phyloP scores from a whole-genome alignment of 805 yeast species.

The Saccharomycopsis babjevae region DNA sequence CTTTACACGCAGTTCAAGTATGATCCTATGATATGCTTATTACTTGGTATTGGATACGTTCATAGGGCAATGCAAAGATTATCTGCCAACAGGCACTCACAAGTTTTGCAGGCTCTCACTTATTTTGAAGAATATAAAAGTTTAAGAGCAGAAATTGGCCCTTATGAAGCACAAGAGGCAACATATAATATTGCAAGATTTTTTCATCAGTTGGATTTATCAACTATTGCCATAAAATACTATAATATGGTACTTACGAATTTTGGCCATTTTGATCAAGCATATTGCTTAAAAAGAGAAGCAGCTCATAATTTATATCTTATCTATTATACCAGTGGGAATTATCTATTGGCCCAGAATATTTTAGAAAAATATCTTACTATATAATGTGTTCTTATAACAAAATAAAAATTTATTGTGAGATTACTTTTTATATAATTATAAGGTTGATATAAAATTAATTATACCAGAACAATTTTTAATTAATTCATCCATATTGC shows the following conservation, averaged over 20 bases:
- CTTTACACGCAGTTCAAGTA: slow-evolving; percentile 55
- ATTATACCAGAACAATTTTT: slow-evolving; percentile 79
- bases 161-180: slow-evolving; percentile 60
- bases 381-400: slow-evolving; percentile 24
- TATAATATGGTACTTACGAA: slow-evolving; percentile 54
- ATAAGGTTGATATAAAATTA: slow-evolving; percentile 1
- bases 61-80: slow-evolving; percentile 90
- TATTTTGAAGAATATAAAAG: slow-evolving; percentile 64
- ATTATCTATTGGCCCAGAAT: slow-evolving; percentile 49
- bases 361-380: slow-evolving; percentile 59
- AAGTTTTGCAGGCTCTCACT: slow-evolving; percentile 77
- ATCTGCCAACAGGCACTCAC: slow-evolving; percentile 76
- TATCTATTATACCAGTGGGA: slow-evolving; percentile 70
- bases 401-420: neutral
- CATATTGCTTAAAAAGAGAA: slow-evolving; percentile 52
- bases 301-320: slow-evolving; percentile 79
- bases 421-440: neutral
- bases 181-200: slow-evolving; percentile 76
- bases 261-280: slow-evolving; percentile 20
- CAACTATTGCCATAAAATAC: slow-evolving; percentile 59
- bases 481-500: slow-evolving; percentile 51
- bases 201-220: slow-evolving; percentile 75
- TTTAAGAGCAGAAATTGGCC: slow-evolving; percentile 29
- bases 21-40: slow-evolving; percentile 71
- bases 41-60: slow-evolving; percentile 69